Evolutionary conservation across 2,329 filamentous ascomycete genomes (phyloP), one percentile per base, ranked within the genome.

Genomic region (Chaetomium globosum): DNA sequence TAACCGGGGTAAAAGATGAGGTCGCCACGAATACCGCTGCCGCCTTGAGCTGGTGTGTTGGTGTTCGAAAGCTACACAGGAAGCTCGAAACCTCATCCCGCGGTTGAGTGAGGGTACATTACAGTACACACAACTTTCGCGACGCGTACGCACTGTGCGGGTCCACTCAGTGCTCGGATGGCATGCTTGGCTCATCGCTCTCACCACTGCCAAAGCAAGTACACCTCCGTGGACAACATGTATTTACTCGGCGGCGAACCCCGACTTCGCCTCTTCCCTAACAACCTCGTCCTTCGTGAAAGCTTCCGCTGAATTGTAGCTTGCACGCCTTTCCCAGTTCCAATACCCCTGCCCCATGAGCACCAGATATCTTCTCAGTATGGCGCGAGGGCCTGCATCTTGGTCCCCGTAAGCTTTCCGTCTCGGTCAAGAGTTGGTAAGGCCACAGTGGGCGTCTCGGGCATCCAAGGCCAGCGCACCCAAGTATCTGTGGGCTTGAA

Each of bases 291-390:
- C 19, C 10, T 39, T 26, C 16, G 23, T 36, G n/a, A 39, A 21
- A n/a, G 52, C 39, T 36, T 62, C 43, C n/a, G 19, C 21, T 30
- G 51, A n/a, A n/a, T 51, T 56, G 31, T 57, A 63, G 30, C 53
- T 63, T 28, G 53, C 61, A 1, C 31, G 61, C 8, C 61, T 52
- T 28, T 63, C 61, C 54, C 61, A 58, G 12, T 53, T 51, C 21
- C 30, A 58, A 19, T 16, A 33, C 23, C 26, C 21, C 53, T 33
- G 21, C 30, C 33, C n/a, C 61, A 53, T n/a, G 13, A 13, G 31
- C 23, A 52, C 30, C 16, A 53, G 21, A 5, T 63, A 3, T 16
- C 19, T 43, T 30, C 54, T 54, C 12, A 9, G 3, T 1, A 56
- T 16, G 21, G 13, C 31, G 4, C 10, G 8, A 30, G 28, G 10